phyloP scores from a whole-genome alignment of 1,139 yeast species.

The Blastobotrys indianensis region DNA sequence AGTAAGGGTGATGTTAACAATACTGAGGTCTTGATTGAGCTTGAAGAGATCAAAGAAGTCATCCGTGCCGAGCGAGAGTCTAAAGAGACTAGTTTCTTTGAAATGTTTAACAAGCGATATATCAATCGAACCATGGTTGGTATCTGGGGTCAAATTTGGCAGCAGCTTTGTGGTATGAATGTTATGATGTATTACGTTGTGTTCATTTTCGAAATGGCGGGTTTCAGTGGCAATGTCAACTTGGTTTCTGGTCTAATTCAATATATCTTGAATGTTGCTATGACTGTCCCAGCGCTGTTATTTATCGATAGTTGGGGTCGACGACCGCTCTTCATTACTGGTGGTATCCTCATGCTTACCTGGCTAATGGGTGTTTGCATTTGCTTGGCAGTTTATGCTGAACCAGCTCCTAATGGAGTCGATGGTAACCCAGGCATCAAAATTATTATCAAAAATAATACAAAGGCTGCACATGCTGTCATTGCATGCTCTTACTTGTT shows the following conservation, averaged over 20 bases:
- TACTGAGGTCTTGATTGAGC: conserved; percentile 49
- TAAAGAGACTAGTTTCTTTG: conserved; percentile 34
- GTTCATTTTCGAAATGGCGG: conserved; percentile 37
- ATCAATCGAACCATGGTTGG: conserved; percentile 49
- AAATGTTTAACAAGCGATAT: conserved; percentile 46
- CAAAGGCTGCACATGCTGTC: conserved; percentile 41
- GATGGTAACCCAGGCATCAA: conserved; percentile 43
- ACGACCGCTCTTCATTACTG: conserved; percentile 40
- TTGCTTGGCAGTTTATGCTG: conserved; percentile 37
- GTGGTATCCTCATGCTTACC: conserved; percentile 40
- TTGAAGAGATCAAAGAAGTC: conserved; percentile 51
- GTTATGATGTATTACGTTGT: conserved; percentile 48
- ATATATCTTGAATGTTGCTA: conserved; percentile 42
- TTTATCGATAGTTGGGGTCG: conserved; percentile 51
- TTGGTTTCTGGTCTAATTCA: conserved; percentile 53
- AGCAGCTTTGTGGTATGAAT: conserved; percentile 66
- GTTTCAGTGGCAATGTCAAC: conserved; percentile 28
- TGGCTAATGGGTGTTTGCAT: conserved; percentile 43
- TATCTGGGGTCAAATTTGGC: conserved; percentile 61
- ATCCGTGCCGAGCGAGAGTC: conserved; percentile 27
- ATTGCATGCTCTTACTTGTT: conserved; percentile 59
- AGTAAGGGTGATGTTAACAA: conserved; percentile 50
- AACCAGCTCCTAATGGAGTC: conserved; percentile 31
- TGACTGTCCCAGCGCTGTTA: conserved; percentile 39
- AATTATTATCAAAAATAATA: conserved; percentile 38